Conservation (phyloP, 2,329 filamentous ascomycete species). For the Fusarium hostae region DNA sequence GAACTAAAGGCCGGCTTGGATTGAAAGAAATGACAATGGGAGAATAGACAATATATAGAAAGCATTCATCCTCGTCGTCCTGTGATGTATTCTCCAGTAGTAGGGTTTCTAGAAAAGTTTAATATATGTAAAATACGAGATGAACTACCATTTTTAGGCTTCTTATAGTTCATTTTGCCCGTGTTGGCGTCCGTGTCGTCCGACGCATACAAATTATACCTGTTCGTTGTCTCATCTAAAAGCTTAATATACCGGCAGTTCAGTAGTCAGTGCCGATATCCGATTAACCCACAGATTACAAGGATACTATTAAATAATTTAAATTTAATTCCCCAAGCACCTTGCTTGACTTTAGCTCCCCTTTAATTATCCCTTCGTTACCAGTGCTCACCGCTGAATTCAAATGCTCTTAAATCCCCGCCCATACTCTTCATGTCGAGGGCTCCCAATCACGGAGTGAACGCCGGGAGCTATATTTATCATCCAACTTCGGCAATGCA, state of each 20-base stretch:
- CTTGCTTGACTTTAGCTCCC: not conserved
- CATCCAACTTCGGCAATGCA: too few relatives aligned
- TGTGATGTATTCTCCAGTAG: not conserved
- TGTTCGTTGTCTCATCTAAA: not conserved
- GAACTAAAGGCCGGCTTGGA: rapidly evolving
- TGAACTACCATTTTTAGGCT: rapidly evolving
- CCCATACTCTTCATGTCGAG: not conserved
- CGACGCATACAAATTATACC: not conserved
- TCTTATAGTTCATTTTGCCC: not conserved
- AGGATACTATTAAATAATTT: not conserved
- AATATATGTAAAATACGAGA: not conserved
- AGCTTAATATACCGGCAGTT: not conserved
- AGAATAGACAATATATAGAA: not conserved
- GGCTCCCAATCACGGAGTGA: too few relatives aligned
- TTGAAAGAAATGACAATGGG: rapidly evolving
- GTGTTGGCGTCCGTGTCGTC: not conserved
- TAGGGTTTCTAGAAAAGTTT: not conserved
- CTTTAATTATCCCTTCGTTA: not conserved
- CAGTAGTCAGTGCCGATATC: not conserved
- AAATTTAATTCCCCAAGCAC: not conserved
- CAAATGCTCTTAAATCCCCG: not conserved
- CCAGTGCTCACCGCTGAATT: not conserved
- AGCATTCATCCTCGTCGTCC: not conserved
- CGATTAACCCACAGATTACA: not conserved
- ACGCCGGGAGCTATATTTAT: too few relatives aligned